Evolutionary conservation across 306 rosid species (phyloP), one percentile per base, ranked within the genome.

Genomic region (Mimosa bimucronata): DNA sequence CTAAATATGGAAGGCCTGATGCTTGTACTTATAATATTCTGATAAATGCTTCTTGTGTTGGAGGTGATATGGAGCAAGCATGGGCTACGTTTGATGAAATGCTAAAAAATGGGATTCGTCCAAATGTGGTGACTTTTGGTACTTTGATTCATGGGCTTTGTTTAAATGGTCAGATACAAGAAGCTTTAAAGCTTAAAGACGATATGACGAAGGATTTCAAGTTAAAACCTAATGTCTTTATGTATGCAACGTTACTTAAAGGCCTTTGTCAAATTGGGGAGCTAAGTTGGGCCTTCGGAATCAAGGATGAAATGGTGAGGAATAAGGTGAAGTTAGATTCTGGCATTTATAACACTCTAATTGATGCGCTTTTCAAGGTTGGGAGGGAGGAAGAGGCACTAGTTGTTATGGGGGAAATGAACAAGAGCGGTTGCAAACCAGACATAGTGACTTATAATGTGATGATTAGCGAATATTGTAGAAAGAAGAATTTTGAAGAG

Each of bases 241-340:
- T 86, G 40, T 89, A 89, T 58, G 61, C 92, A 5, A 82, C 84
- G 8, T 86, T 90, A 87, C 86, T 92, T 10, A 92, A 81, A 79
- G 97, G 85, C 23, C 77, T 88, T 16, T 88, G 94, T 40, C 81
- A 80, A 72, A 57, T 73, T 70, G 97, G 91, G 29, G 85, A 94
- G 0, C 53, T 92, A 66, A 71, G 40, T 71, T 42, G 31, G 75
- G 97, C 91, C 1, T 87, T 89, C 81, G 66, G 29, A 79, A 64
- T 92, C 29, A 89, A 86, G 87, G 92, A 90, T 58, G 97, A 94
- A 91, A 92, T 94, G 93, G 79, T 64, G 40, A 82, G 76, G 41
- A 86, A 78, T 34, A 76, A 76, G 28, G 60, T 94, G 60, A 82
- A 38, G 67, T 52, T 85, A 25, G 93, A 89, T 60, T 65, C 86